These are phyloP conservation scores for Penicillium crustosum DNA, from an alignment of 2,329 filamentous ascomycete genomes.

Conservation along the genomic window DNA sequence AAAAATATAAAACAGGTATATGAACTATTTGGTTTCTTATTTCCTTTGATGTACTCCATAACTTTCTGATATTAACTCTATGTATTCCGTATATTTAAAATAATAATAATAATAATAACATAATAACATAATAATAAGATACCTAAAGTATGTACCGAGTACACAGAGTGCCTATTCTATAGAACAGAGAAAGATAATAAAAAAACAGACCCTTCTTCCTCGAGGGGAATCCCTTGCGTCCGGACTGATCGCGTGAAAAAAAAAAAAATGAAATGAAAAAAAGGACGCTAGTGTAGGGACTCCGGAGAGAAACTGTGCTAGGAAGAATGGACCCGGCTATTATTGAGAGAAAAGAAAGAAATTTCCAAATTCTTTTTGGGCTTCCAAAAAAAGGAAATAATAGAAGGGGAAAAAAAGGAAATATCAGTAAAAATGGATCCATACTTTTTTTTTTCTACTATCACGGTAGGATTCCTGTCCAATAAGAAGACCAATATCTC, in stretches of 20 bases:
- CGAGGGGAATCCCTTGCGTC: slow-evolving; percentile 5
- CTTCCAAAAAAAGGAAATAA: too few relatives aligned
- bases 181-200: not conserved
- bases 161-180: not conserved
- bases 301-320: slow-evolving; percentile 15
- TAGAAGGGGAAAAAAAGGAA: not conserved
- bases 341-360: not conserved
- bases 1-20: not conserved
- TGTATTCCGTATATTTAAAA: not conserved
- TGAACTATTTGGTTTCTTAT: not conserved
- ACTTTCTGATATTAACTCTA: not conserved
- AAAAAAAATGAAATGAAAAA: not conserved
- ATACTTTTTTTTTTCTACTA: not conserved
- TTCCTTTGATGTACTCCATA: too few relatives aligned
- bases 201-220: slow-evolving; percentile 6
- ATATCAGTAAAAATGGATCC: not conserved
- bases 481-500: slow-evolving; percentile 6
- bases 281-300: slow-evolving; percentile 9
- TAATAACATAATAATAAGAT: not conserved
- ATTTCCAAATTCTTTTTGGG: not conserved
- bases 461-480: slow-evolving; percentile 17
- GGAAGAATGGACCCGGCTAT: slow-evolving; percentile 8
- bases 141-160: not conserved
- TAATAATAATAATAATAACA: too few relatives aligned
- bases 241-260: slow-evolving; percentile 7